These are phyloP conservation scores for Nakazawaea laoshanensis DNA, from an alignment of 805 yeast species.

Conservation along the genomic window DNA sequence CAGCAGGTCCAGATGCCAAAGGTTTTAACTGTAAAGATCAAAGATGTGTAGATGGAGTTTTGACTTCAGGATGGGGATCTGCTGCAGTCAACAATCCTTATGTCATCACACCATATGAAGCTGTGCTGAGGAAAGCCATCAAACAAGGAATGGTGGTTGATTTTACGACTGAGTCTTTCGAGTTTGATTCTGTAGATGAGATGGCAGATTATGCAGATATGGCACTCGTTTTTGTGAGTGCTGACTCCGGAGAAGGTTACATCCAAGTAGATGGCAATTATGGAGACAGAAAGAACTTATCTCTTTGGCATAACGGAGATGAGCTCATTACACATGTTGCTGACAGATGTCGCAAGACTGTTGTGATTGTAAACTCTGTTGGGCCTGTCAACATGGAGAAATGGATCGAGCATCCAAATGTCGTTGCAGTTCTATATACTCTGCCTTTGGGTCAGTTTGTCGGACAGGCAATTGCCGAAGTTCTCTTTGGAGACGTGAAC, in stretches of 20 bases:
- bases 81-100: slow-evolving; percentile 47
- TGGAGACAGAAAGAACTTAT: slow-evolving; percentile 49
- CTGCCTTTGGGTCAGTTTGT: slow-evolving; percentile 47
- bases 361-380: slow-evolving; percentile 47
- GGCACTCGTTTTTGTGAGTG: slow-evolving; percentile 42
- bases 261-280: slow-evolving; percentile 47
- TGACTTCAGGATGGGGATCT: slow-evolving; percentile 60
- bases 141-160: slow-evolving; percentile 38
- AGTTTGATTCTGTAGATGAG: slow-evolving; percentile 32
- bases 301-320: slow-evolving; percentile 57
- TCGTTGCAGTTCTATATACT: slow-evolving; percentile 45
- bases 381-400: slow-evolving; percentile 54
- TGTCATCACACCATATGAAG: slow-evolving; percentile 49
- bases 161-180: slow-evolving; percentile 34
- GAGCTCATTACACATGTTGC: slow-evolving; percentile 40
- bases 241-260: slow-evolving; percentile 53
- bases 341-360: slow-evolving; percentile 39
- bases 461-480: slow-evolving; percentile 35
- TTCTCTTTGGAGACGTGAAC: slow-evolving; percentile 31
- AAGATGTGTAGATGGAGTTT: slow-evolving; percentile 41
- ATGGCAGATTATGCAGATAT: slow-evolving; percentile 42
- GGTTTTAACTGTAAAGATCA: slow-evolving; percentile 52
- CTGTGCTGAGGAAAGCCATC: slow-evolving; percentile 36
- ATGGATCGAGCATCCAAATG: slow-evolving; percentile 44
- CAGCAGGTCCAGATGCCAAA: slow-evolving; percentile 40